A percentile compares a stretch with the other conserved stretches of the same genome.
These are phyloP conservation scores for Musa schizocarpa DNA, from an alignment of 176 grass and related monocot genomes.

Conservation along the genomic window DNA sequence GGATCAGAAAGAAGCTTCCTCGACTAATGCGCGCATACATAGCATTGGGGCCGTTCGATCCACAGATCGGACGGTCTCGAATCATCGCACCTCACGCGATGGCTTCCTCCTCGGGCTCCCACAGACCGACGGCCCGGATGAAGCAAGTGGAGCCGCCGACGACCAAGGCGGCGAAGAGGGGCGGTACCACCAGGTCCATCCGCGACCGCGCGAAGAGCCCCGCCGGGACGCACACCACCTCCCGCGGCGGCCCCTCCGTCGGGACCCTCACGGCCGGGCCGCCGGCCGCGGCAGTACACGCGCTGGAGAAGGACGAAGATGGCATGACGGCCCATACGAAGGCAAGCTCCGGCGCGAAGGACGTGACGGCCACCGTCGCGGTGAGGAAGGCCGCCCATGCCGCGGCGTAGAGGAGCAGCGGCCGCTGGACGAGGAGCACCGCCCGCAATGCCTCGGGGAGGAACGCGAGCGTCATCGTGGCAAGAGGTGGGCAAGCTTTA, in stretches of 20 bases:
- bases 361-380: slow-evolving; percentile 2
- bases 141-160: slow-evolving; percentile 65
- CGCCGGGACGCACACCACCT: slow-evolving; percentile 41
- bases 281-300: neutral
- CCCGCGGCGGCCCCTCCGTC: slow-evolving; percentile 36
- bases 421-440: neutral
- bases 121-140: slow-evolving; percentile 51
- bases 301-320: neutral
- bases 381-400: slow-evolving; percentile 6
- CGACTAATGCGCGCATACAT: no score
- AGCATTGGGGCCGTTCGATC: no score
- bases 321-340: slow-evolving; percentile 8
- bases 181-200: slow-evolving; percentile 53
- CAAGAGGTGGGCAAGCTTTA: neutral
- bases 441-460: neutral
- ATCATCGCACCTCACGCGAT: neutral
- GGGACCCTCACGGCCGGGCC: slow-evolving; percentile 18
- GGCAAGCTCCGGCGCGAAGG: slow-evolving; percentile 3
- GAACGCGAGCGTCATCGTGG: slow-evolving; percentile 1
- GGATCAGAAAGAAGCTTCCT: no score
- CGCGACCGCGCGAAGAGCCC: slow-evolving; percentile 31
- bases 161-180: slow-evolving; percentile 58
- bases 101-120: slow-evolving; percentile 8
- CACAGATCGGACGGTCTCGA: neutral
- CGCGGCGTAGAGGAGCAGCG: slow-evolving; percentile 6